Conservation (phyloP, 208 protist species). For the Crithidia sp. region DNA sequence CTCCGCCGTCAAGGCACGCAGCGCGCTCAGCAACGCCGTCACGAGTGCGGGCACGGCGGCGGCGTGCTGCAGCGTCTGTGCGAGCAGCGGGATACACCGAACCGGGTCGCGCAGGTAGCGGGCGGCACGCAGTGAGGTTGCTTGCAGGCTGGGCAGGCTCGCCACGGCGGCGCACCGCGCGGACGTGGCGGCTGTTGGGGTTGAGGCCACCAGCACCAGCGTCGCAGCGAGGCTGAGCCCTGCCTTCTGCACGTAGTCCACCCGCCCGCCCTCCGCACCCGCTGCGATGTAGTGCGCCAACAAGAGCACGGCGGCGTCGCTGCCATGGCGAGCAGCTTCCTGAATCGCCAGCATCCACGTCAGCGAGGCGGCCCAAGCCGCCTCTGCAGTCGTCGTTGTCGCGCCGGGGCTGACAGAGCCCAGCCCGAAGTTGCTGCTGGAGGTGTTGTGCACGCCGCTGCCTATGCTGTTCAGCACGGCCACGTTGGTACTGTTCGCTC, state of each 20-base stretch:
- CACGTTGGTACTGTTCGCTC: background rate
- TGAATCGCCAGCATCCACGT: slow-evolving; percentile 38
- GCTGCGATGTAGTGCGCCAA: slow-evolving; percentile 45
- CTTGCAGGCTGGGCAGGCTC: slow-evolving; percentile 52
- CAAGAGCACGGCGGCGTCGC: slow-evolving; percentile 51
- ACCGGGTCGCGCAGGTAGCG: slow-evolving; percentile 55
- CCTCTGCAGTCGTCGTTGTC: background rate
- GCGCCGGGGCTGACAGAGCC: background rate
- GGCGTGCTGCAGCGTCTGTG: slow-evolving; percentile 28
- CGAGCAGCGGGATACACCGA: slow-evolving; percentile 48
- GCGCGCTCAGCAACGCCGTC: slow-evolving; percentile 33
- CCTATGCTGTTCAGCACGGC: background rate
- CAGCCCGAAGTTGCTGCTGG: background rate
- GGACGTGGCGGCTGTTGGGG: slow-evolving; percentile 14
- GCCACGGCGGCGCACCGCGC: slow-evolving; percentile 39
- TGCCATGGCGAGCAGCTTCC: slow-evolving; percentile 55
- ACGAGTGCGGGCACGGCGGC: slow-evolving; percentile 34
- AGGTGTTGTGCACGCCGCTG: background rate
- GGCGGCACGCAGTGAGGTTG: slow-evolving; percentile 47
- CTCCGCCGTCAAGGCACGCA: slow-evolving; percentile 45
- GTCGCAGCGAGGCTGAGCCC: slow-evolving; percentile 61
- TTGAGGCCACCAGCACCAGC: slow-evolving; percentile 56
- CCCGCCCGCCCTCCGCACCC: slow-evolving; percentile 1
- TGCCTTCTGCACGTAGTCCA: slow-evolving; percentile 44
- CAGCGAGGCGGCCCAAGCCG: slow-evolving; percentile 23